Evolutionary conservation across 305 asterid genomes (phyloP).

Genomic region (Fraxinus nigra): DNA sequence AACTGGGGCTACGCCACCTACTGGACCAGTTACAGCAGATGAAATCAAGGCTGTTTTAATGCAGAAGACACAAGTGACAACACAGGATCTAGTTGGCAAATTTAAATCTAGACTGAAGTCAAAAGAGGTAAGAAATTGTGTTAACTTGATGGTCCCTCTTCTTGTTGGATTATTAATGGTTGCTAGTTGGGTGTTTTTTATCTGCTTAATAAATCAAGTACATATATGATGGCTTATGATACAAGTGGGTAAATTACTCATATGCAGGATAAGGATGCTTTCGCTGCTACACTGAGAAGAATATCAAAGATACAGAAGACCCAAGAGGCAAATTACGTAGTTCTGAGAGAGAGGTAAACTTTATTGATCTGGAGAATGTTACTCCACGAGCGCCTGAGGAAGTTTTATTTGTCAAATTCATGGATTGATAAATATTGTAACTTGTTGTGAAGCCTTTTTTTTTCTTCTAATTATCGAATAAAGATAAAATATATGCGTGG

Average conservation of each 20-base stretch:
- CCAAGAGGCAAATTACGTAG: slow-evolving; percentile 52
- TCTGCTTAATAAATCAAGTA: neutral
- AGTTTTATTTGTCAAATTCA: neutral
- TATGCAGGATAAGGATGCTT: slow-evolving; percentile 79
- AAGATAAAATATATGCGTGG: neutral
- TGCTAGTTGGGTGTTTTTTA: neutral
- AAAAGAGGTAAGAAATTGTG: slow-evolving; percentile 59
- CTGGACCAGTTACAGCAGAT: slow-evolving; percentile 87
- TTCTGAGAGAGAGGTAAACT: slow-evolving; percentile 56
- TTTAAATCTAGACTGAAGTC: slow-evolving; percentile 78
- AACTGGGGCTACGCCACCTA: slow-evolving; percentile 42
- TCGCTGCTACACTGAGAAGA: slow-evolving; percentile 70
- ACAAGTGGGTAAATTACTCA: neutral
- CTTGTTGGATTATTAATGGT: neutral
- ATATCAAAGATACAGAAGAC: slow-evolving; percentile 86
- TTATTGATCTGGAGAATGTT: neutral
- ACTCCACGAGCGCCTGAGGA: too few species aligned
- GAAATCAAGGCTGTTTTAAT: slow-evolving; percentile 79
- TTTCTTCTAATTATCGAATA: neutral
- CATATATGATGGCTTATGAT: neutral
- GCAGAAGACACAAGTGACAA: slow-evolving; percentile 71
- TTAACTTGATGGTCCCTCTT: neutral
- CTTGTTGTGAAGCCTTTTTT: neutral
- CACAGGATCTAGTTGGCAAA: slow-evolving; percentile 88
- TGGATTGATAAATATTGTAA: neutral